These are phyloP conservation scores for Oenanthe javanica DNA, from an alignment of 140 eudicot genomes.

Conservation along the genomic window DNA sequence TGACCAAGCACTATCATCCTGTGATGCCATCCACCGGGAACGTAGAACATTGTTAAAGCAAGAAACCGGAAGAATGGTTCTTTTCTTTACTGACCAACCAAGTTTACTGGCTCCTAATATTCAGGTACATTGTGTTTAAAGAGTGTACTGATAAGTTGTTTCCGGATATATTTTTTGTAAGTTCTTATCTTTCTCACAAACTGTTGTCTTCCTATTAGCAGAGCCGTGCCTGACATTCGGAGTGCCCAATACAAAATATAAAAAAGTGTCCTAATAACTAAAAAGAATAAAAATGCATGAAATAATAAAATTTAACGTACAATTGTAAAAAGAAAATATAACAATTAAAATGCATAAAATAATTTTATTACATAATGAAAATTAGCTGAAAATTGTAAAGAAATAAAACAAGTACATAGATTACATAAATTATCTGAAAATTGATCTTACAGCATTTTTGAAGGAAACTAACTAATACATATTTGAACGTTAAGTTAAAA, in stretches of 20 bases:
- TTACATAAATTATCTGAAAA: too few relatives aligned
- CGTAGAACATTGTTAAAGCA: slow-evolving; percentile 85
- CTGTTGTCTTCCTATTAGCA: neutral
- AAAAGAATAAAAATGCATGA: slow-evolving; percentile 29
- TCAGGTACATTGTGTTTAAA: slow-evolving; percentile 45
- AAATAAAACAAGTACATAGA: too few relatives aligned
- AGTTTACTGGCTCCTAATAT: slow-evolving; percentile 97
- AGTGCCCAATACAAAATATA: neutral
- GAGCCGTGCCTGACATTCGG: neutral
- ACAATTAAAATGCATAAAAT: too few relatives aligned
- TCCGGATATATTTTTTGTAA: neutral
- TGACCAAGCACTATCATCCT: slow-evolving; percentile 79
- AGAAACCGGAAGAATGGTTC: slow-evolving; percentile 98
- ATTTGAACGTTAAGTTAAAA: too few relatives aligned
- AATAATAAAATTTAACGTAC: too few relatives aligned
- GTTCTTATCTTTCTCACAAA: neutral
- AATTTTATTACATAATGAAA: too few relatives aligned
- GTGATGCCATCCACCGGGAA: slow-evolving; percentile 93
- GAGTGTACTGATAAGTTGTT: neutral
- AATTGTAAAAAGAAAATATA: too few relatives aligned
- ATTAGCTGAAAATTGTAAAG: too few relatives aligned
- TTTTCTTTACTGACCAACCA: slow-evolving; percentile 96
- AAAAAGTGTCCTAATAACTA: slow-evolving; percentile 18
- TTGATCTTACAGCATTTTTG: too few relatives aligned
- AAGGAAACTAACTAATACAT: too few relatives aligned